Base-by-base conservation (phyloP, 257 asterid genomes). In the Lithospermum erythrorhizon region DNA sequence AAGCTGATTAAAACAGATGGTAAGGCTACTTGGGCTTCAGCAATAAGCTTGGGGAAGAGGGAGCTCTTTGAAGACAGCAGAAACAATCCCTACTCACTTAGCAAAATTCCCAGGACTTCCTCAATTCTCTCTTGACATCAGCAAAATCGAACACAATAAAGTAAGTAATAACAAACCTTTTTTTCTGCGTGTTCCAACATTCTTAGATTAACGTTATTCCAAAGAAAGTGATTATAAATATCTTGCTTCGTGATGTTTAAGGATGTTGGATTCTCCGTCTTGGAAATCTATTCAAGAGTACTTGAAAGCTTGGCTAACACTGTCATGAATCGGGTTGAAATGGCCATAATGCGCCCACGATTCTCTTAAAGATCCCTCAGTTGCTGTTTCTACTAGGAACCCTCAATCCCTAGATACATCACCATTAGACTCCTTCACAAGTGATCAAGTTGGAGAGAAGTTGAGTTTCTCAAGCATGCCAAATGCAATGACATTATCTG, bases 21-120 rank as follows among this genome's bases (percentile, higher is more conserved):
- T 7, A 89, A 89, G 51, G 77, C 88, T 14, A n/a, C 83, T 0
- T 90, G 97, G 97, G 83, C 95, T 20, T 78, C 85, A 8, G 81
- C 82, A 20, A 66, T 84, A 45, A 90, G 94, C 75, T 53, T 72
- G 76, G 97, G 84, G 78, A 90, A 85, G 72, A 74, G 97, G 73
- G 97, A 87, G 76, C 83, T 82, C 37, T 87, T 87, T 30, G 97
- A 87, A 71, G 97, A 87, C 94, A 73, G 97, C 95, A 57, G 85
- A 84, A 65, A 78, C 94, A 10, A 74, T 90, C 66, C 66, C 68
- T 90, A 59, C 93, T 79, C 30, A 2, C 70, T 90, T 57, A 90
- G 68, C 97, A 90, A 14, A 78, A 27, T 87, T 83, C 70, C 97
- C 95, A 0, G 95, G 95, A 18, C 68, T 90, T 11, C 81, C 95